Conservation (phyloP, 139 green algal species). For the Penium margaritaceum region DNA sequence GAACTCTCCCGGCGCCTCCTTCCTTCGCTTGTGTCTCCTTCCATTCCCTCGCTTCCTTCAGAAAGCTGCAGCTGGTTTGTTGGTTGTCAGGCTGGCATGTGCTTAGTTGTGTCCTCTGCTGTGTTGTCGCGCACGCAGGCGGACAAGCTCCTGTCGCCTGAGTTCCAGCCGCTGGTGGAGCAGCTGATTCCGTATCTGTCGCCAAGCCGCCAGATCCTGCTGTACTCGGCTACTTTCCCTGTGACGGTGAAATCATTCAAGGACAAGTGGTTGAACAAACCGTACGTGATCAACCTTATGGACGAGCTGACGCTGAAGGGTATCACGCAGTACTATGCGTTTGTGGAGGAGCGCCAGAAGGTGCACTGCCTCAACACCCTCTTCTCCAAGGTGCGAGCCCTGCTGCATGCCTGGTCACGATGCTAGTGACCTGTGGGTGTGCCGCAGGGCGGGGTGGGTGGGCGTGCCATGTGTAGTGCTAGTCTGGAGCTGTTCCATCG, state of each 20-base stretch:
- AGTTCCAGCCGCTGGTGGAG: conserved; percentile 94
- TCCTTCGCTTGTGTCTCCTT: too few relatives aligned
- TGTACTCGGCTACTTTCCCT: conserved; percentile 95
- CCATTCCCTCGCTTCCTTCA: too few relatives aligned
- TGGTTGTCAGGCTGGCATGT: neutral
- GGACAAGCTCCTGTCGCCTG: conserved; percentile 89
- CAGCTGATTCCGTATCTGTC: conserved; percentile 82
- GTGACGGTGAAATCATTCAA: conserved; percentile 98
- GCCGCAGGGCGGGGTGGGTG: too few relatives aligned
- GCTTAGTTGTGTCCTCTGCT: neutral
- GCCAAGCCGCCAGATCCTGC: conserved; percentile 83
- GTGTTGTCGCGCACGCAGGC: conserved; percentile 54
- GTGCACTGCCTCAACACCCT: conserved; percentile 84
- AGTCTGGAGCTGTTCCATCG: too few relatives aligned
- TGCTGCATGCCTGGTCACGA: too few relatives aligned
- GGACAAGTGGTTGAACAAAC: conserved; percentile 88
- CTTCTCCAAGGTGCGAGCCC: conserved; percentile 79
- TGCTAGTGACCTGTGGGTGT: too few relatives aligned
- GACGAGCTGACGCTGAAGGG: conserved; percentile 98
- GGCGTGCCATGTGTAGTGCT: too few relatives aligned
- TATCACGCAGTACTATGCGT: conserved; percentile 95
- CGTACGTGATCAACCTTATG: conserved; percentile 99
- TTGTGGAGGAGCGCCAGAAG: conserved; percentile 98
- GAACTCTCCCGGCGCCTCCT: too few relatives aligned
- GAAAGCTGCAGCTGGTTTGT: too few relatives aligned